Conservation (phyloP, 208 protist species). For the Balamuthia mandrillaris region DNA sequence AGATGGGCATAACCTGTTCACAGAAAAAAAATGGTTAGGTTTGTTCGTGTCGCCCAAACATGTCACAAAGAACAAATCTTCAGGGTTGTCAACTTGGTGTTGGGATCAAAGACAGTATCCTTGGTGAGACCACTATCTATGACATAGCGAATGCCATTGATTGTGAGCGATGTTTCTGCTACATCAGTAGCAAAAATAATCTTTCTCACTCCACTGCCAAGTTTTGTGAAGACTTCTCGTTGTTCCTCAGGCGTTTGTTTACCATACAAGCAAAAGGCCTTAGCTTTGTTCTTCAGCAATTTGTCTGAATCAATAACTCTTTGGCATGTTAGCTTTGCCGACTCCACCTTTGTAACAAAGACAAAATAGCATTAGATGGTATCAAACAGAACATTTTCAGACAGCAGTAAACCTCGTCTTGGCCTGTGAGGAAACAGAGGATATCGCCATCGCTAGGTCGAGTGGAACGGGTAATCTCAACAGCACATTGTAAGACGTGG, state of each 20-base stretch:
- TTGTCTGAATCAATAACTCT: too few species aligned
- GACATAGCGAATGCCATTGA: constrained; percentile 80
- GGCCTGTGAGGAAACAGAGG: constrained; percentile 74
- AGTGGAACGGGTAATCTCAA: too few species aligned
- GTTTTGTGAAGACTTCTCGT: constrained; percentile 78
- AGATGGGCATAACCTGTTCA: constrained; percentile 59
- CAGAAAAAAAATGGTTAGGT: constrained; percentile 50
- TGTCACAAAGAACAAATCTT: neutral
- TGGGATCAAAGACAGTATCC: neutral
- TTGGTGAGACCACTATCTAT: constrained; percentile 81
- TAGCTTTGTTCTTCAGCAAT: neutral
- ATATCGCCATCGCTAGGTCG: constrained; percentile 59
- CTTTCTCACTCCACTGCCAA: constrained; percentile 76
- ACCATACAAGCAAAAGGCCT: neutral
- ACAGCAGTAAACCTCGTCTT: constrained; percentile 79
- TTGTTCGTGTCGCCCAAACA: constrained; percentile 69
- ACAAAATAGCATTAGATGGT: too few species aligned
- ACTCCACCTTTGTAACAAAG: neutral
- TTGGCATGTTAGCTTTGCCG: too few species aligned
- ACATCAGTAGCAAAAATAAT: constrained; percentile 79
- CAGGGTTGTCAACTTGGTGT: too few species aligned
- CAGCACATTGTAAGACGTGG: too few species aligned
- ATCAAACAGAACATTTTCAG: too few species aligned
- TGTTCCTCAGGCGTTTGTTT: constrained; percentile 4
- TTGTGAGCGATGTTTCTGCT: constrained; percentile 81